These are phyloP conservation scores for Nymphaea thermarum DNA, from an alignment of 164 flowering plant species.

Conservation along the genomic window DNA sequence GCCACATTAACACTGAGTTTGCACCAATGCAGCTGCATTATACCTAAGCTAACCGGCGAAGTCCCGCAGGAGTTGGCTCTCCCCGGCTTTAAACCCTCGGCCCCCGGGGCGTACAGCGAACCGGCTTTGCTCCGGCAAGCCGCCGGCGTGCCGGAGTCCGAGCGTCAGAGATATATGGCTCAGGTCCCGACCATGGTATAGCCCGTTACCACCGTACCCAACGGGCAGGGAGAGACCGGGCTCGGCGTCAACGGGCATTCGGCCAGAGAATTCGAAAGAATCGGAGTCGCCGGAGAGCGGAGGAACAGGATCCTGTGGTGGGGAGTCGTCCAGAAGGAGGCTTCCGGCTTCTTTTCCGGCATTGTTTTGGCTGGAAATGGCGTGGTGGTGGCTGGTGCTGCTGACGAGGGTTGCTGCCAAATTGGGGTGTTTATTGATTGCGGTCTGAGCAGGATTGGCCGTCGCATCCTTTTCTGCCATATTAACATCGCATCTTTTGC, in stretches of 20 bases:
- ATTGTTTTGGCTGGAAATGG: neutral
- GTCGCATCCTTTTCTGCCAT: constrained; percentile 30
- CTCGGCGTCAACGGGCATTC: constrained; percentile 8
- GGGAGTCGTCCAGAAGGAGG: constrained; percentile 2
- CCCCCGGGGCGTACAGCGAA: constrained; percentile 14
- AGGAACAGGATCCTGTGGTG: neutral
- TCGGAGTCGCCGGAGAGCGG: neutral
- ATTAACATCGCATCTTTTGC: constrained; percentile 30
- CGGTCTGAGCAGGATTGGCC: constrained; percentile 1
- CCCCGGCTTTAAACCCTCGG: neutral
- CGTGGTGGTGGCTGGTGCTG: constrained; percentile 4
- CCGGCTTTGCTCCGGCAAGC: constrained; percentile 47
- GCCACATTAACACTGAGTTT: neutral
- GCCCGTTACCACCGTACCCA: neutral
- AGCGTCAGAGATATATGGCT: constrained; percentile 81
- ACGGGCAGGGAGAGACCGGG: constrained; percentile 4
- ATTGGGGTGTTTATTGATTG: constrained; percentile 17
- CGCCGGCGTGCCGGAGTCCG: constrained; percentile 73
- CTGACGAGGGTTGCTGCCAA: constrained; percentile 16
- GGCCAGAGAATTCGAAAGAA: neutral
- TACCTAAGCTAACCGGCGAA: neutral
- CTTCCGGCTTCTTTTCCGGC: neutral
- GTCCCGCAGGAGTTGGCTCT: neutral
- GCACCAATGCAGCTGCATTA: neutral
- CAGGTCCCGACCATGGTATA: neutral